These are phyloP conservation scores for Fusarium sp. DNA, from an alignment of 2,329 filamentous ascomycete species.

Conservation along the genomic window DNA sequence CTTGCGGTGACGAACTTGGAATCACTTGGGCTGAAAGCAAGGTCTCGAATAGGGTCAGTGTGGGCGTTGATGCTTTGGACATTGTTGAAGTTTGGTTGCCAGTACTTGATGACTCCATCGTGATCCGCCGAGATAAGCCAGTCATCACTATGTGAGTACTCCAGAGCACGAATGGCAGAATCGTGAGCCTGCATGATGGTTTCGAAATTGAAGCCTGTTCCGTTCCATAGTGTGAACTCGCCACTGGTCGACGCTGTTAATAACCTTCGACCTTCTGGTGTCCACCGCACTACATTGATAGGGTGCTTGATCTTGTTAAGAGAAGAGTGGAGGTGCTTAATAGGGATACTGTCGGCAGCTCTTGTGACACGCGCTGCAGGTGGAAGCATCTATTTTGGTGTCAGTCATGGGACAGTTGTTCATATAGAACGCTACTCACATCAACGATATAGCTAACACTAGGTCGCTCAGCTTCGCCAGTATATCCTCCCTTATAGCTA, in stretches of 20 bases:
- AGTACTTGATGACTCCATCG: constrained; percentile 96
- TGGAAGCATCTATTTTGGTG: constrained; percentile 76
- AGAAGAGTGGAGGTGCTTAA: constrained; percentile 97
- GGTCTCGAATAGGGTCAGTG: constrained; percentile 85
- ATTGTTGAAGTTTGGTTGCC: constrained; percentile 99
- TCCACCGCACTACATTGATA: constrained; percentile 97
- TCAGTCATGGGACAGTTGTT: constrained; percentile 21
- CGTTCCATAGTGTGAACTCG: constrained; percentile 98
- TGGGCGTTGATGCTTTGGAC: constrained; percentile 95
- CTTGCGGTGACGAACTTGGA: constrained; percentile 96
- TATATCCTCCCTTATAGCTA: constrained; percentile 75
- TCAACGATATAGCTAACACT: constrained; percentile 91
- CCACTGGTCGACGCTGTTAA: constrained; percentile 95
- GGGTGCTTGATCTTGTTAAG: constrained; percentile 98
- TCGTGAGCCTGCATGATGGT: constrained; percentile 99
- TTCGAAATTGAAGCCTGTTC: constrained; percentile 98
- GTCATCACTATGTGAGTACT: constrained; percentile 95
- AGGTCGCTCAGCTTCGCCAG: constrained; percentile 82
- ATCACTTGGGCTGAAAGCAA: constrained; percentile 94
- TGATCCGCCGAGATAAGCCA: constrained; percentile 97
- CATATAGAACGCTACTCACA: constrained; percentile 59
- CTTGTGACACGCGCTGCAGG: constrained; percentile 78
- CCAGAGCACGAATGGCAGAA: constrained; percentile 80
- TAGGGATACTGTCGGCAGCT: constrained; percentile 87
- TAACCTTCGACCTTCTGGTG: constrained; percentile 89